Evolutionary conservation across 2,329 filamentous ascomycete species (phyloP).

Genomic region (Chaetomium sp.): DNA sequence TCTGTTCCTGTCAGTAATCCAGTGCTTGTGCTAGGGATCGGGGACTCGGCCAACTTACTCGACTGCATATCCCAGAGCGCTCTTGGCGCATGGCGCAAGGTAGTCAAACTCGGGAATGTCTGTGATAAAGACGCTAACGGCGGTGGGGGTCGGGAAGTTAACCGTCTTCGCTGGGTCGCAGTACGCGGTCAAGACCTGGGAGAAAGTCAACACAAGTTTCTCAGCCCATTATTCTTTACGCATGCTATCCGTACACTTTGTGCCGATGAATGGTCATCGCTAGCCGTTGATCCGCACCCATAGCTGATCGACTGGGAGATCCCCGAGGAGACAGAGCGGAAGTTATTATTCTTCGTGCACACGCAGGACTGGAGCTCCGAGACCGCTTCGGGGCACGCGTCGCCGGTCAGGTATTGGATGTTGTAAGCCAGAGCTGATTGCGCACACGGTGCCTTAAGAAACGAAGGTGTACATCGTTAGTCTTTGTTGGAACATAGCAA

Average conservation of each 20-base stretch:
- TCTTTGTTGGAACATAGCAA: background rate
- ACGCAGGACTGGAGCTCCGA: constrained; percentile 45
- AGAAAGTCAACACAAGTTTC: constrained; percentile 1
- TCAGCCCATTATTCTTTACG: background rate
- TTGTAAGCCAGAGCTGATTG: constrained; percentile 39
- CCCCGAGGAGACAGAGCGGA: constrained; percentile 31
- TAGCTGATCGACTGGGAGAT: constrained; percentile 37
- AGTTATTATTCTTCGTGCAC: constrained; percentile 43
- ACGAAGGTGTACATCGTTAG: constrained; percentile 1
- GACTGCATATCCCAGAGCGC: constrained; percentile 35
- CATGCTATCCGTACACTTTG: constrained; percentile 25
- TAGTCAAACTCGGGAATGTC: constrained; percentile 40
- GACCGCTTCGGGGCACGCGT: constrained; percentile 38
- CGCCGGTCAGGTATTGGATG: constrained; percentile 37
- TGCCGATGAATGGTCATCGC: constrained; percentile 43
- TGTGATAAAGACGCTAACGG: constrained; percentile 43
- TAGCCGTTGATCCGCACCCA: constrained; percentile 41
- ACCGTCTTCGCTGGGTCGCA: constrained; percentile 38
- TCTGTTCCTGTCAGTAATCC: constrained; percentile 20
- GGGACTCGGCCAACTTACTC: constrained; percentile 24
- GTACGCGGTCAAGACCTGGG: constrained; percentile 38
- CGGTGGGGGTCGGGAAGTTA: constrained; percentile 38
- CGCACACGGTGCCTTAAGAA: constrained; percentile 43
- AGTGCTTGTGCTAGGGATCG: background rate
- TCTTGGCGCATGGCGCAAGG: constrained; percentile 39